These are phyloP conservation scores for Yamadazyma trypodendri DNA, from an alignment of 1,139 yeast genomes.

Conservation along the genomic window DNA sequence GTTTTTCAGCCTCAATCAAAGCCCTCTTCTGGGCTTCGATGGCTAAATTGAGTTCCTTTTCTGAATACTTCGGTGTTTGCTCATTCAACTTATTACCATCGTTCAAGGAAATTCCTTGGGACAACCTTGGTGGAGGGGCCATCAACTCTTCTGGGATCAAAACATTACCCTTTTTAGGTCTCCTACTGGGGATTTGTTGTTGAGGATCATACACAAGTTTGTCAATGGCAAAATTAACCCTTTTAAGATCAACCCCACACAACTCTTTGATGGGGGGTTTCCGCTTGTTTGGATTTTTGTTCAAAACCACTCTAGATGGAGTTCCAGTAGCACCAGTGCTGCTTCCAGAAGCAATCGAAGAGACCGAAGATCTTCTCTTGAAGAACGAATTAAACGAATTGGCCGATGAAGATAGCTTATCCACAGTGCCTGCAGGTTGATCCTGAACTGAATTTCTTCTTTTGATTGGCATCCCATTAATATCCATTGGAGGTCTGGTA, in stretches of 20 bases:
- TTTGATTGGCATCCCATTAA: conserved; percentile 14
- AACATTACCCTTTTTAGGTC: conserved; percentile 80
- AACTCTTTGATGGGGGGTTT: conserved; percentile 40
- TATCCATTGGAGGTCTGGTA: conserved; percentile 16
- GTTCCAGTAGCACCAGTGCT: conserved; percentile 12
- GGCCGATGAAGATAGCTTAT: conserved; percentile 12
- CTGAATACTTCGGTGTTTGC: conserved; percentile 38
- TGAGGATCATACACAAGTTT: conserved; percentile 80
- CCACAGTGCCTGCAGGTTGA: conserved; percentile 6
- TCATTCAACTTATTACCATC: conserved; percentile 27
- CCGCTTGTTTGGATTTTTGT: conserved; percentile 44
- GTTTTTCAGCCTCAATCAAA: conserved; percentile 61
- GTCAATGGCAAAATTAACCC: conserved; percentile 77
- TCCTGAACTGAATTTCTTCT: conserved; percentile 13
- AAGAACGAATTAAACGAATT: conserved; percentile 15
- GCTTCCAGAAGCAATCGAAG: conserved; percentile 12
- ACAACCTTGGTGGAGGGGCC: conserved; percentile 62
- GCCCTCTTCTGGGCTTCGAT: conserved; percentile 56
- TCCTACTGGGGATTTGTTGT: conserved; percentile 88
- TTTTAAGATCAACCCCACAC: conserved; percentile 39
- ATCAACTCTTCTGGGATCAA: conserved; percentile 68
- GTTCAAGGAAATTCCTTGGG: conserved; percentile 57
- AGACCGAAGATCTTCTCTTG: conserved; percentile 16
- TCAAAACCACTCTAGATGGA: conserved; percentile 36
- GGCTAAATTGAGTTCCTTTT: conserved; percentile 53